phyloP scores from a whole-genome alignment of 129 eudicot species.

The Erigeron canadensis region DNA sequence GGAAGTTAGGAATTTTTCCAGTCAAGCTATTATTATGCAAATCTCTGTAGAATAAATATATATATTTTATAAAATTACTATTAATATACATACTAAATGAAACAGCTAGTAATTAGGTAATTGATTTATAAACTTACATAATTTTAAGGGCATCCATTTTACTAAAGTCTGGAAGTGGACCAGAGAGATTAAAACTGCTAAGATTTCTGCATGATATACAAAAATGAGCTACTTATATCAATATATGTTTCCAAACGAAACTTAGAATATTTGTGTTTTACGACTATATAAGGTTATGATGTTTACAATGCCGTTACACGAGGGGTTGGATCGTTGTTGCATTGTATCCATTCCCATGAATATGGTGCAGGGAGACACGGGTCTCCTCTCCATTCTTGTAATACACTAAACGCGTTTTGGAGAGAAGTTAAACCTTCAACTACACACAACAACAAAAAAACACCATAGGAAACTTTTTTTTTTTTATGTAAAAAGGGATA shows the following conservation, averaged over 20 bases:
- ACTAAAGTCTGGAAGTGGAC: slow-evolving; percentile 66
- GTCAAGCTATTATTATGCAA: slow-evolving; percentile 58
- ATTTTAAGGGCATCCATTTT: slow-evolving; percentile 63
- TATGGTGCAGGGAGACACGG: slow-evolving; percentile 67
- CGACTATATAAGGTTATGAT: not conserved
- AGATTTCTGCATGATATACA: slow-evolving; percentile 40
- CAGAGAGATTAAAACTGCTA: slow-evolving; percentile 46
- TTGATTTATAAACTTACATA: slow-evolving; percentile 39
- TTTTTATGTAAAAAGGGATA: not conserved
- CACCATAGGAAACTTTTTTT: not conserved
- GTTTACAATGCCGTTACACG: slow-evolving; percentile 57
- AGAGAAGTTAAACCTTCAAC: slow-evolving; percentile 53
- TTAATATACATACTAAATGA: not conserved
- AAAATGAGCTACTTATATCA: not conserved
- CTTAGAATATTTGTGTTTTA: not conserved
- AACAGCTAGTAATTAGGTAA: too few relatives aligned
- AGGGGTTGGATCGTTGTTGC: slow-evolving; percentile 43
- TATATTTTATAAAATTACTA: not conserved
- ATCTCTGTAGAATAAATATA: slow-evolving; percentile 41
- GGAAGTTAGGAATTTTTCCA: slow-evolving; percentile 54
- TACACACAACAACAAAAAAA: slow-evolving; percentile 6
- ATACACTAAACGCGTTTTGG: slow-evolving; percentile 29
- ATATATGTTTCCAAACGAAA: not conserved
- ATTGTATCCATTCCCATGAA: slow-evolving; percentile 72
- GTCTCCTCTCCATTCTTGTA: slow-evolving; percentile 57